Conservation (phyloP, 2,329 filamentous ascomycete species). For the Ampelomyces quisqualis region DNA sequence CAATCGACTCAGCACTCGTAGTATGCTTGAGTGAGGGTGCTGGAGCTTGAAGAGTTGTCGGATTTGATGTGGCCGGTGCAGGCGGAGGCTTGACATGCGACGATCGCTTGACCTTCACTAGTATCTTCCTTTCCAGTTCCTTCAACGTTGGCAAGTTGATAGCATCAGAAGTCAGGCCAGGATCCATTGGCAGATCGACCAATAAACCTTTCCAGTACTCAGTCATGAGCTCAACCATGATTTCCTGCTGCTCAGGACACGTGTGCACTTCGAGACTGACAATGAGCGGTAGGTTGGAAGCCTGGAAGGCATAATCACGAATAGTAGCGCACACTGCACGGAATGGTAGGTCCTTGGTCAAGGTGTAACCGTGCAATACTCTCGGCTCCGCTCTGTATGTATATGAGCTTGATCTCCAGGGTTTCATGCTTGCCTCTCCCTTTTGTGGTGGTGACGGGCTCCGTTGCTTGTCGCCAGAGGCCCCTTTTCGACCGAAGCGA, state of each 20-base stretch:
- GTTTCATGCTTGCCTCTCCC: constrained; percentile 23
- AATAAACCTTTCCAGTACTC: constrained; percentile 79
- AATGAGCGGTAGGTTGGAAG: constrained; percentile 76
- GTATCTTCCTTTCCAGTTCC: constrained; percentile 74
- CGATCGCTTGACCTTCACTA: constrained; percentile 54
- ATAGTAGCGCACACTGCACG: constrained; percentile 82
- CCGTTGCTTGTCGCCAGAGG: constrained; percentile 23
- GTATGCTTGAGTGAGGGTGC: constrained; percentile 24
- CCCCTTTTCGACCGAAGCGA: constrained; percentile 34
- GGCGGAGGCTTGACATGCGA: constrained; percentile 37
- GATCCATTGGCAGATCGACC: constrained; percentile 58
- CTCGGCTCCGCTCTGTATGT: constrained; percentile 62
- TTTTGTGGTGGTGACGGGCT: constrained; percentile 8
- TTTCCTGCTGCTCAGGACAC: constrained; percentile 75
- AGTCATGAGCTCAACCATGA: constrained; percentile 93
- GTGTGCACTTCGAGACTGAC: constrained; percentile 92
- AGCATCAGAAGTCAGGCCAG: constrained; percentile 43
- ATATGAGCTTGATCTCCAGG: constrained; percentile 37
- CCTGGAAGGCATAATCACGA: constrained; percentile 73
- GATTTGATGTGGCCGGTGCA: constrained; percentile 21
- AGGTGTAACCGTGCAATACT: constrained; percentile 79
- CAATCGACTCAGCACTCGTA: constrained; percentile 22
- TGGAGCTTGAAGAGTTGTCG: constrained; percentile 34
- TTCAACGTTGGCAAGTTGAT: constrained; percentile 66
- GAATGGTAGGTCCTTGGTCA: constrained; percentile 84